Evolutionary conservation across 352 stramenopile genomes (phyloP).

Genomic region (Pythium aquatile): DNA sequence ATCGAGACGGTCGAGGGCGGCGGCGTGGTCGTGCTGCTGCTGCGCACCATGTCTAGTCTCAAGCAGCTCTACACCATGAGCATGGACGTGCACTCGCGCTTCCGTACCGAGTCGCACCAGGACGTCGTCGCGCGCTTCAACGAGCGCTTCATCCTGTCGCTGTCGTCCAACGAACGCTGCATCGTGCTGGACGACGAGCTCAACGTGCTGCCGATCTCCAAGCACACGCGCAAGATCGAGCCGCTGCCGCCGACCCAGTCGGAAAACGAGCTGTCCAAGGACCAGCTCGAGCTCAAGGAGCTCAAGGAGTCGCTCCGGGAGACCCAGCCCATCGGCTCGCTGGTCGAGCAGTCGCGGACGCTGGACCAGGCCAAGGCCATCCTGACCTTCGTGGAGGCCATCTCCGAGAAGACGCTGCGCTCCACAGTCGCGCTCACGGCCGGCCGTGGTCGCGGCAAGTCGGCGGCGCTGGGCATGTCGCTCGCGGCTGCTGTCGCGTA

Average conservation of each 20-base stretch:
- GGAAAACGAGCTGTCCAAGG: slow-evolving; percentile 57
- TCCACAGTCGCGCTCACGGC: slow-evolving; percentile 96
- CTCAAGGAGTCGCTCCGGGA: slow-evolving; percentile 95
- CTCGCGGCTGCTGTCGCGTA: slow-evolving; percentile 81
- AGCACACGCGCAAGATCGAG: slow-evolving; percentile 90
- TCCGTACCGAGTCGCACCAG: slow-evolving; percentile 91
- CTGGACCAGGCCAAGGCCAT: slow-evolving; percentile 96
- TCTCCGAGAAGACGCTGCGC: slow-evolving; percentile 95
- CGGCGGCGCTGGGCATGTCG: slow-evolving; percentile 95
- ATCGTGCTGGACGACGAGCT: slow-evolving; percentile 99
- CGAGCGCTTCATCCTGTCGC: slow-evolving; percentile 98
- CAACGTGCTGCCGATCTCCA: slow-evolving; percentile 97
- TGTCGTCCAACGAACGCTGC: slow-evolving; percentile 94
- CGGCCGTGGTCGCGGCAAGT: slow-evolving; percentile 92
- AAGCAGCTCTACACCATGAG: slow-evolving; percentile 99
- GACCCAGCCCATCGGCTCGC: slow-evolving; percentile 93
- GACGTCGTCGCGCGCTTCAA: slow-evolving; percentile 98
- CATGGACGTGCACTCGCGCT: slow-evolving; percentile 94
- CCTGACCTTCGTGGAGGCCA: slow-evolving; percentile 97
- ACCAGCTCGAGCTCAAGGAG: slow-evolving; percentile 90
- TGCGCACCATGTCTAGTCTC: slow-evolving; percentile 97
- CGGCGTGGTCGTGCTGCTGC: slow-evolving; percentile 96
- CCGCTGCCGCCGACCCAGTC: slow-evolving; percentile 62
- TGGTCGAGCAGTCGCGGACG: slow-evolving; percentile 95
- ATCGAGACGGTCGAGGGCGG: slow-evolving; percentile 99